These are phyloP conservation scores for Eucalyptus grandis DNA, from an alignment of 345 rosid genomes.

Conservation along the genomic window DNA sequence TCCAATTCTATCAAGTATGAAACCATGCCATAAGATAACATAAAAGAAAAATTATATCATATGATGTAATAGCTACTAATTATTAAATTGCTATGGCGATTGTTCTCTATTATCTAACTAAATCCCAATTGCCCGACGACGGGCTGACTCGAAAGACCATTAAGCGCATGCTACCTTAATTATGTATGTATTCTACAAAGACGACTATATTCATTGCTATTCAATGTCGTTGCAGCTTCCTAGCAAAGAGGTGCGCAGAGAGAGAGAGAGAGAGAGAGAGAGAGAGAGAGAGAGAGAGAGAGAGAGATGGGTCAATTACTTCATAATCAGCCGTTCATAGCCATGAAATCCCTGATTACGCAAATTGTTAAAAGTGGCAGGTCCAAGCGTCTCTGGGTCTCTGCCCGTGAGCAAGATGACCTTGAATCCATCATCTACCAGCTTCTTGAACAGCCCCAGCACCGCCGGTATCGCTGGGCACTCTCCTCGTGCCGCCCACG, in stretches of 20 bases:
- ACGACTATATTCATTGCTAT: background rate
- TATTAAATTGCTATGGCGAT: background rate
- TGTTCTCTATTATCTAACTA: background rate
- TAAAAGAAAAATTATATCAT: background rate
- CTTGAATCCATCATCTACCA: slow-evolving; percentile 46
- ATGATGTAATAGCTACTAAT: background rate
- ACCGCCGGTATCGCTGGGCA: slow-evolving; percentile 62
- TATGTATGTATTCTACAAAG: background rate
- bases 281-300: background rate
- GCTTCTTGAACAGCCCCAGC: slow-evolving; percentile 29
- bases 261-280: background rate
- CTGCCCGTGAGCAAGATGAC: slow-evolving; percentile 73
- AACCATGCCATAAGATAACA: background rate
- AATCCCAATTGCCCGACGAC: background rate
- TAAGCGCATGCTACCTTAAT: background rate
- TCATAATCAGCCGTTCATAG: slow-evolving; percentile 57
- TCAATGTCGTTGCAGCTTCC: background rate
- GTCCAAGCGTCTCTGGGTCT: slow-evolving; percentile 45
- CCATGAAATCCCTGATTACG: slow-evolving; percentile 50
- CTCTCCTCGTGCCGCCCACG: slow-evolving; percentile 64
- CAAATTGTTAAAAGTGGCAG: slow-evolving; percentile 49
- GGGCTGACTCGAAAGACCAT: background rate
- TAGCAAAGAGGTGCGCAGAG: background rate
- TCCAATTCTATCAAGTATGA: background rate
- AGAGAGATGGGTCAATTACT: slow-evolving; percentile 17